A percentile compares a stretch with the other conserved stretches of the same genome.
Conservation (phyloP, 2,329 filamentous ascomycete species). For the Botrytis porri region DNA sequence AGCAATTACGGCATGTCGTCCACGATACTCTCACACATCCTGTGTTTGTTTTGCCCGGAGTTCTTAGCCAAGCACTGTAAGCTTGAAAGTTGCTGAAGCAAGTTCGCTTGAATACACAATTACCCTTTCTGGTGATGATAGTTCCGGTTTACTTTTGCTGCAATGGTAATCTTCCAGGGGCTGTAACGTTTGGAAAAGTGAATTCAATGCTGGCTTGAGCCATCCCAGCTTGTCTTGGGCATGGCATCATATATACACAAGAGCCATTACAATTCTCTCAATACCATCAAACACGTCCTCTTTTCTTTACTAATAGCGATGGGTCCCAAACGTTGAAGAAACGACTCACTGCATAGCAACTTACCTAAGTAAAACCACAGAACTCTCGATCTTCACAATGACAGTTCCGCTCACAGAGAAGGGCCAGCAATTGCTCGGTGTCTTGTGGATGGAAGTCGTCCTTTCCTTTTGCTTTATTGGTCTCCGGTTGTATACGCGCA, state of each 20-base stretch:
- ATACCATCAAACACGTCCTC: neutral
- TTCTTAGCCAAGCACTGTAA: neutral
- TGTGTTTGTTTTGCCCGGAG: neutral
- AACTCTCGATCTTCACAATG: neutral
- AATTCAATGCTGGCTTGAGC: neutral
- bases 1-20: neutral
- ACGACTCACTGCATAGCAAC: neutral
- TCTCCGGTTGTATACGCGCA: conserved; percentile 13
- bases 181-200: neutral
- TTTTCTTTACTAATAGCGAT: neutral
- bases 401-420: conserved; percentile 11
- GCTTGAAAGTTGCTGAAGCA: neutral
- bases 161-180: neutral
- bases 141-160: neutral
- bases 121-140: neutral
- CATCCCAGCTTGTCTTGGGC: conserved; percentile 1
- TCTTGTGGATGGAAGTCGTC: conserved; percentile 9
- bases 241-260: conserved; percentile 2
- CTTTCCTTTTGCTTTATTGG: conserved; percentile 8
- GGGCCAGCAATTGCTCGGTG: conserved; percentile 5
- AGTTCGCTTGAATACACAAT: neutral
- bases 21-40: neutral
- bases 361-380: neutral
- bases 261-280: no score
- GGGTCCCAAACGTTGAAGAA: neutral